Percentiles rank a stretch among this genome's conserved stretches.
phyloP scores from a whole-genome alignment of 257 asterid genomes.

The Mitragyna speciosa region DNA sequence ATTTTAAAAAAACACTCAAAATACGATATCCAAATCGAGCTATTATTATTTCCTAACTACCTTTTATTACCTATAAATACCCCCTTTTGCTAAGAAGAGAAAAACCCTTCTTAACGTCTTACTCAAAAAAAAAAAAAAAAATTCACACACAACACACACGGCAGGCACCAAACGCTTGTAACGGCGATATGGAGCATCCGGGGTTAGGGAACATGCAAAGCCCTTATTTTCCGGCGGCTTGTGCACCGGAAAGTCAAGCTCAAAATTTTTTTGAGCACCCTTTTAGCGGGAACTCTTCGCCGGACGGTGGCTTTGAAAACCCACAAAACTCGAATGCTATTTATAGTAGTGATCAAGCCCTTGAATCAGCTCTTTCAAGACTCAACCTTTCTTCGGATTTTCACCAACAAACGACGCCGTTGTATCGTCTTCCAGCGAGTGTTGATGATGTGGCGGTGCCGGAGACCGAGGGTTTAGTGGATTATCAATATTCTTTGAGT shows the following conservation, averaged over 20 bases:
- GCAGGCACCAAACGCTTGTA: neutral
- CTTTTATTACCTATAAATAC: slow-evolving; percentile 11
- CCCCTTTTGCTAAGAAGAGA: neutral
- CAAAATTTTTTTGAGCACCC: neutral
- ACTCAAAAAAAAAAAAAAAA: neutral
- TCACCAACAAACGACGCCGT: slow-evolving; percentile 29
- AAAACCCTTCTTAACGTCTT: slow-evolving; percentile 29
- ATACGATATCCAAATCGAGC: neutral
- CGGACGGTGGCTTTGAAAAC: slow-evolving; percentile 5
- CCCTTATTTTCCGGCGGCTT: slow-evolving; percentile 24
- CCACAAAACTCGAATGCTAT: neutral
- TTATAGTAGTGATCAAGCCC: slow-evolving; percentile 18
- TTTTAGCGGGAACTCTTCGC: slow-evolving; percentile 10
- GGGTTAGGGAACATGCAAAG: slow-evolving; percentile 9
- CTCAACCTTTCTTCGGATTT: slow-evolving; percentile 34
- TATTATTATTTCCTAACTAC: too few species aligned
- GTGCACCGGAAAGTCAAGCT: slow-evolving; percentile 20
- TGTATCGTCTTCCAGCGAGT: slow-evolving; percentile 4
- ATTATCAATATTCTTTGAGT: neutral
- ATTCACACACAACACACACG: neutral
- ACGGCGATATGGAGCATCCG: slow-evolving; percentile 46
- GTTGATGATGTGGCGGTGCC: neutral
- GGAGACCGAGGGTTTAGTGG: slow-evolving; percentile 1
- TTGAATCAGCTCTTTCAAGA: slow-evolving; percentile 44
- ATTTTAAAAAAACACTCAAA: slow-evolving; percentile 12